phyloP scores from a whole-genome alignment of 2,329 filamentous ascomycete genomes.

The Arthrobotrys megalospora region DNA sequence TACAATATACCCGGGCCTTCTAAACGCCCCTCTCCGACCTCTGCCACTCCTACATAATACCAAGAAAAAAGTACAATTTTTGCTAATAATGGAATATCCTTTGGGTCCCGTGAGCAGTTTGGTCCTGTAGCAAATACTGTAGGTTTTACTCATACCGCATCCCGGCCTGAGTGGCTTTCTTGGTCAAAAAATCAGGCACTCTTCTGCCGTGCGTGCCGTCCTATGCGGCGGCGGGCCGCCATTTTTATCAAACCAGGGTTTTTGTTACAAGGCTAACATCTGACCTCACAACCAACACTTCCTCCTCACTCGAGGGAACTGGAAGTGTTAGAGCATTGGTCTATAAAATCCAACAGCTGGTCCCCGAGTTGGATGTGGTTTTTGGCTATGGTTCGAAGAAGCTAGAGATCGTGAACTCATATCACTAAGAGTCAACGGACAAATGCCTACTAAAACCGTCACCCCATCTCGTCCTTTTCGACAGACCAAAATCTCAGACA shows the following conservation, averaged over 20 bases:
- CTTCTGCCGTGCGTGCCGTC: conserved; percentile 15
- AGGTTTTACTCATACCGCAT: conserved; percentile 23
- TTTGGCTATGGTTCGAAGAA: conserved; percentile 75
- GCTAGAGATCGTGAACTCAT: conserved; percentile 70
- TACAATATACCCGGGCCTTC: background rate
- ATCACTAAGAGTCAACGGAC: conserved; percentile 67
- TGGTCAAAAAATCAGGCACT: conserved; percentile 32
- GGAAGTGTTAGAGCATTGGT: conserved; percentile 10
- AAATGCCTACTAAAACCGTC: conserved; percentile 17
- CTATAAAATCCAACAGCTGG: conserved; percentile 42
- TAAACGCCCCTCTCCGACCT: background rate
- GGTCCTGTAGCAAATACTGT: conserved; percentile 50
- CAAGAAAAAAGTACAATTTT: conserved; percentile 18
- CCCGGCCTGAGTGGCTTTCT: background rate
- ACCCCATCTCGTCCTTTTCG: conserved; percentile 35
- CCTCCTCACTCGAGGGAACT: conserved; percentile 1
- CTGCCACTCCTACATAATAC: background rate
- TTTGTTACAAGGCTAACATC: conserved; percentile 30
- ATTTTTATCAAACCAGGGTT: background rate
- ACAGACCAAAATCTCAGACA: conserved; percentile 44
- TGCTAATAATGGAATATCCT: conserved; percentile 15
- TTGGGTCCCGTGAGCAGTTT: conserved; percentile 34
- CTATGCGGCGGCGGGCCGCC: conserved; percentile 18
- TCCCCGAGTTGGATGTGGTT: conserved; percentile 68
- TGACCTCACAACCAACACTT: conserved; percentile 10